Evolutionary conservation across 208 protist species (phyloP).

Genomic region (Wallacemonas sp.): DNA sequence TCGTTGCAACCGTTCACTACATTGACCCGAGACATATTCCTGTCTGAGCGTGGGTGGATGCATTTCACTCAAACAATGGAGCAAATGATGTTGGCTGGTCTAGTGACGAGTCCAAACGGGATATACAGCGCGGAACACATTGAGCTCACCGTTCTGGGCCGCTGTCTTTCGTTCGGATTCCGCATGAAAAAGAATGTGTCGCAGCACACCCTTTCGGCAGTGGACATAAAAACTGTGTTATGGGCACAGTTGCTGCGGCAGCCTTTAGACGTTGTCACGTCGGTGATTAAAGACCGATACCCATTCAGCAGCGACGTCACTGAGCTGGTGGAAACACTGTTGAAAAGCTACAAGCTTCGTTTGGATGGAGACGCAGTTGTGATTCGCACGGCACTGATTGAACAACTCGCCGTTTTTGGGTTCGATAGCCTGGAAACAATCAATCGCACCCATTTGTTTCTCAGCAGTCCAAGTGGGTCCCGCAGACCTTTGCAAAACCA

Average conservation of each 20-base stretch:
- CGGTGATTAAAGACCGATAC: conserved; percentile 39
- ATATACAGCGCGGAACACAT: conserved; percentile 18
- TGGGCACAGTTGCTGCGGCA: conserved; percentile 73
- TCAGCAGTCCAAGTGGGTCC: conserved; percentile 35
- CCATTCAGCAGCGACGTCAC: conserved; percentile 47
- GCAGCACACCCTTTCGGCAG: conserved; percentile 35
- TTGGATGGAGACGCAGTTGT: conserved; percentile 28
- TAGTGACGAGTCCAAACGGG: conserved; percentile 22
- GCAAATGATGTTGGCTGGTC: conserved; percentile 33
- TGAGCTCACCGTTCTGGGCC: conserved; percentile 57
- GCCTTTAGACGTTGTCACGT: conserved; percentile 17
- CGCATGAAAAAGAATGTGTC: conserved; percentile 29
- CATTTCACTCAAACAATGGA: conserved; percentile 40
- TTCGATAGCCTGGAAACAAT: conserved; percentile 25
- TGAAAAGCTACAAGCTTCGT: conserved; percentile 32
- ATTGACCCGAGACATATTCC: conserved; percentile 42
- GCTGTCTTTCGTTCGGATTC: conserved; percentile 64
- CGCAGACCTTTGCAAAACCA: conserved; percentile 32
- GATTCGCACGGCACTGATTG: conserved; percentile 27
- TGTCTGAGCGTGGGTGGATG: conserved; percentile 27
- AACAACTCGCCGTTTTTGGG: conserved; percentile 48
- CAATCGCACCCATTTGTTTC: conserved; percentile 48
- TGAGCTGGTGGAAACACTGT: conserved; percentile 38
- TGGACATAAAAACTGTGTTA: conserved; percentile 71
- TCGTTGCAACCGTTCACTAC: conserved; percentile 50